A percentile compares a stretch with the other conserved stretches of the same genome.
phyloP scores from a whole-genome alignment of 116 monocot species.

The Zostera marina region DNA sequence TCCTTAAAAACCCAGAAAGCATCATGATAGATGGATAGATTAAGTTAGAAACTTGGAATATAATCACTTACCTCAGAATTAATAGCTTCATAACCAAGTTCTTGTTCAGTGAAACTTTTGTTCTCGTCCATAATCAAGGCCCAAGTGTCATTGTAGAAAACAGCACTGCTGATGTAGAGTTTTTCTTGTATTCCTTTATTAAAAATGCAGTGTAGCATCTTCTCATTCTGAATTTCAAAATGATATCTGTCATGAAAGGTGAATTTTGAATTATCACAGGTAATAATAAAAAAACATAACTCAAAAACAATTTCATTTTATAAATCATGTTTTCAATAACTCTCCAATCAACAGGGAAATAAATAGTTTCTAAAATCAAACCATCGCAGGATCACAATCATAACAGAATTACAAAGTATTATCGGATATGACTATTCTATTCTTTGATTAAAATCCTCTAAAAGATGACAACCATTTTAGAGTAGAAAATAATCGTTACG shows the following conservation, averaged over 20 bases:
- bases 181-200: conserved; percentile 2
- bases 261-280: not conserved
- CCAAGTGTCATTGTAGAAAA: not conserved
- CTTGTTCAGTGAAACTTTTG: not conserved
- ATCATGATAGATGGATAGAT: not conserved
- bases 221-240: not conserved
- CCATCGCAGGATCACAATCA: not conserved
- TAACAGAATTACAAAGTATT: not conserved
- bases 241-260: conserved; percentile 6
- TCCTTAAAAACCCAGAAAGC: too few species aligned
- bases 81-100: not conserved
- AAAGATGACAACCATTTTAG: too few species aligned
- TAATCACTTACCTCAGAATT: not conserved
- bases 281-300: not conserved
- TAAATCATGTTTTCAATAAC: not conserved
- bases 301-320: not conserved
- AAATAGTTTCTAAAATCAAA: not conserved
- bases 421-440: not conserved
- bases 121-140: conserved; percentile 4
- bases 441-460: too few species aligned
- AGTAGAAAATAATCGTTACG: too few species aligned
- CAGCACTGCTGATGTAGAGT: conserved; percentile 3
- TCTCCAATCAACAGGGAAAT: not conserved
- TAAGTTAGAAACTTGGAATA: not conserved
- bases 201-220: not conserved